Percentiles rank a stretch among this genome's conserved stretches.
Evolutionary conservation across 2,329 filamentous ascomycete genomes (phyloP).

Genomic region (Alternaria panax): DNA sequence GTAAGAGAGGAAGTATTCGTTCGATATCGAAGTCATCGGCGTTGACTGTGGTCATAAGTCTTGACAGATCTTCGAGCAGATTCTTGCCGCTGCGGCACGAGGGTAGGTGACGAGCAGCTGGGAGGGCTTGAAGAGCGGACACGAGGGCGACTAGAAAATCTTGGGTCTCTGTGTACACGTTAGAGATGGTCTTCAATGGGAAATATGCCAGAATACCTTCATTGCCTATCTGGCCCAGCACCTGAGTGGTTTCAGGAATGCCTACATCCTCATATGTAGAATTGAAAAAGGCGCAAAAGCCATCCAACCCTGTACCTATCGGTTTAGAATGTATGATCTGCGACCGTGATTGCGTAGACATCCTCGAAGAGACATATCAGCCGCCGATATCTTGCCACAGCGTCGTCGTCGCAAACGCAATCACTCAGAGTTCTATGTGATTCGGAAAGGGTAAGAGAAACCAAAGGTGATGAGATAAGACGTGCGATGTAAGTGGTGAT

Average conservation of each 20-base stretch:
- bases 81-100: neutral
- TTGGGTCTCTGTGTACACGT: neutral
- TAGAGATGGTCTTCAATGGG: neutral
- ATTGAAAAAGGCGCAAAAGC: constrained; percentile 15
- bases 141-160: neutral
- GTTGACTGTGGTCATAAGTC: neutral
- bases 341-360: neutral
- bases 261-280: neutral
- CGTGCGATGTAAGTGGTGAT: neutral
- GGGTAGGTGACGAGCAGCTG: neutral
- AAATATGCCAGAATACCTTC: neutral
- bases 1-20: neutral
- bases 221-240: neutral
- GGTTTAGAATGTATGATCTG: neutral
- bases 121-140: neutral
- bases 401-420: neutral
- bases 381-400: neutral
- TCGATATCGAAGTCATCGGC: neutral
- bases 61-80: neutral
- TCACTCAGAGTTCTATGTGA: neutral
- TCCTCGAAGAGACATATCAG: neutral
- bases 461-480: neutral
- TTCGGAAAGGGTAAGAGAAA: neutral
- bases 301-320: constrained; percentile 2
- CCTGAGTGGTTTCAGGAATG: neutral